Evolutionary conservation across 352 stramenopile genomes (phyloP).

Genomic region (Pythium rishiriense): DNA sequence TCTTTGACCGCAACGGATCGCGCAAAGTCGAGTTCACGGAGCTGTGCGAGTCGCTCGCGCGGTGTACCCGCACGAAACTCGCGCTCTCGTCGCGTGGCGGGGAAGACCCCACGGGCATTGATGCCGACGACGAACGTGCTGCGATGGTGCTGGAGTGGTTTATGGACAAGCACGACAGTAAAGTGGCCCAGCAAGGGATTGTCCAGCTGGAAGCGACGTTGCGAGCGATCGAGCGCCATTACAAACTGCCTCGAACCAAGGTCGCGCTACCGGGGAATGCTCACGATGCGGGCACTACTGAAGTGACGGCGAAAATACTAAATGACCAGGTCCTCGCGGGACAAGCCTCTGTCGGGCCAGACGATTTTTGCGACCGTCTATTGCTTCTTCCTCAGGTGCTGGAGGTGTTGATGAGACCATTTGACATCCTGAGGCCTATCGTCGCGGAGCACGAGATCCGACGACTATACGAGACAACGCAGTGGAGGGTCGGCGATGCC

Average conservation of each 20-base stretch:
- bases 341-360: slow-evolving; percentile 19
- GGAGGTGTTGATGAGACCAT: slow-evolving; percentile 50
- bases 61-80: slow-evolving; percentile 25
- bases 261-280: slow-evolving; percentile 16
- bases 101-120: not conserved
- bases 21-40: slow-evolving; percentile 60
- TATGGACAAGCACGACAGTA: slow-evolving; percentile 28
- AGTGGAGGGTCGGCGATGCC: slow-evolving; percentile 48
- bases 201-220: slow-evolving; percentile 39
- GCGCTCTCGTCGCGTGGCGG: slow-evolving; percentile 28
- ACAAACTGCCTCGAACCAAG: slow-evolving; percentile 20
- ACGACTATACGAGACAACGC: slow-evolving; percentile 30
- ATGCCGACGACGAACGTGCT: slow-evolving; percentile 24
- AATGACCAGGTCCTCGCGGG: slow-evolving; percentile 29
- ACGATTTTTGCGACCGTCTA: slow-evolving; percentile 34
- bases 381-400: slow-evolving; percentile 38
- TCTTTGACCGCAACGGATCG: slow-evolving; percentile 50
- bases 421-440: slow-evolving; percentile 49
- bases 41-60: slow-evolving; percentile 60
- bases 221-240: slow-evolving; percentile 16
- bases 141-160: slow-evolving; percentile 71
- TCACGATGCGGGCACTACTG: not conserved
- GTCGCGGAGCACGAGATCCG: slow-evolving; percentile 49
- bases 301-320: slow-evolving; percentile 21
- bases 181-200: slow-evolving; percentile 35